These are phyloP conservation scores for Penicillium soppii DNA, from an alignment of 495 filamentous ascomycete genomes.

Conservation along the genomic window DNA sequence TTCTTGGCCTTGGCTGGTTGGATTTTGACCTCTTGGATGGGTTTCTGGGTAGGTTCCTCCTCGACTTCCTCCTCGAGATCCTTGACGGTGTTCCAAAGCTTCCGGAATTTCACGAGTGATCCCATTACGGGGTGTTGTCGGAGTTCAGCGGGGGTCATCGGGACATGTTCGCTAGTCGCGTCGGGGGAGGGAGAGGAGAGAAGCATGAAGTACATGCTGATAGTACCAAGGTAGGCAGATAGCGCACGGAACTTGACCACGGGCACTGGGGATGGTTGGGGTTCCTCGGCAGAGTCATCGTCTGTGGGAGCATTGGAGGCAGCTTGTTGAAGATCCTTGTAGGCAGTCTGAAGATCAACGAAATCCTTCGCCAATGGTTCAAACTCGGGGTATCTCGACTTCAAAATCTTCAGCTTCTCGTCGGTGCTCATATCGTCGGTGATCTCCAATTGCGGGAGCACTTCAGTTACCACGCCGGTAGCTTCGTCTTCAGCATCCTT, in stretches of 20 bases:
- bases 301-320: slow-evolving; percentile 48
- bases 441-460: slow-evolving; percentile 77
- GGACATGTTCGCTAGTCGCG: slow-evolving; percentile 41
- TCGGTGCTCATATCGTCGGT: slow-evolving; percentile 73
- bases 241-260: slow-evolving; percentile 73
- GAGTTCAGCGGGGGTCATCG: slow-evolving; percentile 67
- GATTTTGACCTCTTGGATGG: slow-evolving; percentile 7
- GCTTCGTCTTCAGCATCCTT: slow-evolving; percentile 38
- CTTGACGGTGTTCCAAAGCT: slow-evolving; percentile 78
- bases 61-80: slow-evolving; percentile 28
- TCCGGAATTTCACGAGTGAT: slow-evolving; percentile 72
- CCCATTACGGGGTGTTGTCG: slow-evolving; percentile 89
- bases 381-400: slow-evolving; percentile 86
- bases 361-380: slow-evolving; percentile 81
- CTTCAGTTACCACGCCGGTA: slow-evolving; percentile 68
- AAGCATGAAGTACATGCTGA: slow-evolving; percentile 92
- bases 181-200: slow-evolving; percentile 69
- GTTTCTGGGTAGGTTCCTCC: slow-evolving; percentile 9
- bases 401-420: slow-evolving; percentile 74
- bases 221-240: slow-evolving; percentile 76
- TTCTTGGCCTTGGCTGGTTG: slow-evolving; percentile 20
- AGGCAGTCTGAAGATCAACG: slow-evolving; percentile 62
- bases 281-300: slow-evolving; percentile 28
- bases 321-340: slow-evolving; percentile 55
- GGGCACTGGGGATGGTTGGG: slow-evolving; percentile 43